These are phyloP conservation scores for Phyllosticta capitalensis DNA, from an alignment of 2,329 filamentous ascomycete genomes.

Conservation along the genomic window DNA sequence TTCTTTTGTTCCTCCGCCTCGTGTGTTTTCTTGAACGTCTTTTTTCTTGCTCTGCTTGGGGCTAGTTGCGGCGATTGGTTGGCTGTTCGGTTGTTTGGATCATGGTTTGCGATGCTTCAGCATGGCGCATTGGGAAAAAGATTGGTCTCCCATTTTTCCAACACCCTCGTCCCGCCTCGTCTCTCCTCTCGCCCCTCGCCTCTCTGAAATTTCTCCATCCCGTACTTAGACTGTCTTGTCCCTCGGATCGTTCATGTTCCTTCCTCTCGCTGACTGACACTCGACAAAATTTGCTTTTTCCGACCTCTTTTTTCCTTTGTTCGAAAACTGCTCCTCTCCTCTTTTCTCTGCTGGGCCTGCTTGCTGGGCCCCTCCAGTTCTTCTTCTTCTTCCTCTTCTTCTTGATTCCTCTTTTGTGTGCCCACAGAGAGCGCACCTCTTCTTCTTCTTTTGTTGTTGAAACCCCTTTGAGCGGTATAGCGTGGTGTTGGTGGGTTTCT, in stretches of 20 bases:
- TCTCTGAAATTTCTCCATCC: neutral
- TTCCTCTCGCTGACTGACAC: too few species aligned
- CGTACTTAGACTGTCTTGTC: too few species aligned
- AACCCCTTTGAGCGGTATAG: neutral
- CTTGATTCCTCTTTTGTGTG: neutral
- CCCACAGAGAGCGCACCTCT: neutral
- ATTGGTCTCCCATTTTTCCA: neutral
- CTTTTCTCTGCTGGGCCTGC: too few species aligned
- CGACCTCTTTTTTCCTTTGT: too few species aligned
- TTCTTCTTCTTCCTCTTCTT: neutral
- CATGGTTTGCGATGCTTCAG: neutral
- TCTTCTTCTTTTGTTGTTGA: neutral
- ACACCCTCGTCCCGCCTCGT: neutral
- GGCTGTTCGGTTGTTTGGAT: neutral
- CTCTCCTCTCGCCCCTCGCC: neutral
- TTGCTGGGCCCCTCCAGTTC: neutral
- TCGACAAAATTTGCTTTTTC: too few species aligned
- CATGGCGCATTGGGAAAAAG: neutral
- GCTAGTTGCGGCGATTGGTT: neutral
- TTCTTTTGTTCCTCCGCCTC: neutral
- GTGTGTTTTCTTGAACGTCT: neutral
- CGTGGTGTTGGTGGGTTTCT: neutral
- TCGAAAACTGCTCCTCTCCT: too few species aligned
- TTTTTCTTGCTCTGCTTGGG: neutral
- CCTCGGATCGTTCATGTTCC: too few species aligned